Percentiles rank a stretch among this genome's conserved stretches.
These are phyloP conservation scores for Escovopsis sp. DNA, from an alignment of 2,329 filamentous ascomycete genomes.

Conservation along the genomic window DNA sequence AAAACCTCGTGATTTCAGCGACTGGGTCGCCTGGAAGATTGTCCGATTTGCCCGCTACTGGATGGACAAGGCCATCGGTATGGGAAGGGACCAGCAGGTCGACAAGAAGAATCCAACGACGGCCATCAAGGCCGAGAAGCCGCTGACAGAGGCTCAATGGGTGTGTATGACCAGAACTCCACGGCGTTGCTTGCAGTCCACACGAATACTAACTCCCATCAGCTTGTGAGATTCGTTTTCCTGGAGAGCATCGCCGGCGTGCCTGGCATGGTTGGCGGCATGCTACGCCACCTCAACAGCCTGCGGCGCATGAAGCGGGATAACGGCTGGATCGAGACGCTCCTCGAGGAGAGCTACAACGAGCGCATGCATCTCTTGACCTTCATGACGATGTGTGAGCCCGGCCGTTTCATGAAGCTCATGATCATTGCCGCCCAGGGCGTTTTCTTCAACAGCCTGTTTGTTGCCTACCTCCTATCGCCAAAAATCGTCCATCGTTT, in stretches of 20 bases:
- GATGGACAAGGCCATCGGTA: slow-evolving; percentile 68
- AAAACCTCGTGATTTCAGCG: slow-evolving; percentile 53
- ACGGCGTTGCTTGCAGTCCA: neutral
- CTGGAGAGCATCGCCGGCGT: slow-evolving; percentile 90
- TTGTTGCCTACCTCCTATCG: slow-evolving; percentile 73
- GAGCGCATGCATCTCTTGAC: slow-evolving; percentile 87
- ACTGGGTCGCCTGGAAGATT: slow-evolving; percentile 62
- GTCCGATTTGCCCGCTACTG: slow-evolving; percentile 63
- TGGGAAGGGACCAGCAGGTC: slow-evolving; percentile 54
- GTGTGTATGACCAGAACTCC: slow-evolving; percentile 16
- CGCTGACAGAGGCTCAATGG: slow-evolving; percentile 78
- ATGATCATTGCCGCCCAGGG: slow-evolving; percentile 89
- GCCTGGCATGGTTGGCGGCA: slow-evolving; percentile 91
- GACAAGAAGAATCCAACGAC: slow-evolving; percentile 42
- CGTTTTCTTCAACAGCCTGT: slow-evolving; percentile 91
- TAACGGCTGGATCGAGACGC: slow-evolving; percentile 91
- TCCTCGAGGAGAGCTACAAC: slow-evolving; percentile 82
- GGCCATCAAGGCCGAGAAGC: slow-evolving; percentile 34
- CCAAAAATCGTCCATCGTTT: slow-evolving; percentile 87
- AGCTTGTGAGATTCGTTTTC: slow-evolving; percentile 75
- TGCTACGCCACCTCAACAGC: slow-evolving; percentile 77
- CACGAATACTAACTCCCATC: neutral
- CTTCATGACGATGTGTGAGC: slow-evolving; percentile 72
- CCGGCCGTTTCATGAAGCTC: slow-evolving; percentile 73
- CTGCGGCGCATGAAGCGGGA: slow-evolving; percentile 77